Percentiles rank a stretch among this genome's conserved stretches.
phyloP scores from a whole-genome alignment of 2,329 filamentous ascomycete species.

The Triangularia verruculosa region DNA sequence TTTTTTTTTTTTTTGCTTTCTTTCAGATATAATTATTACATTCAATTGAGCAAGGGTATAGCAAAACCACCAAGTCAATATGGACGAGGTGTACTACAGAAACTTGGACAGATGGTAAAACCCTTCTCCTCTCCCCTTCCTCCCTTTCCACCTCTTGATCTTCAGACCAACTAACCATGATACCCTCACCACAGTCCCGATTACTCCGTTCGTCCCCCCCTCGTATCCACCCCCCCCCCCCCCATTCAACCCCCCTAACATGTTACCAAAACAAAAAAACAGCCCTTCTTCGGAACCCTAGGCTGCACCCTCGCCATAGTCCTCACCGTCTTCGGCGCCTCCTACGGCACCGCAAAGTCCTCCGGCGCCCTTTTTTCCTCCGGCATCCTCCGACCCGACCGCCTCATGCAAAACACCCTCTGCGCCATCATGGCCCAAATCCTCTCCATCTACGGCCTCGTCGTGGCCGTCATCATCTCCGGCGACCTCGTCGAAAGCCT shows the following conservation, averaged over 20 bases:
- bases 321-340: conserved; percentile 64
- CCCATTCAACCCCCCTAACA: neutral
- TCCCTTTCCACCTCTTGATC: neutral
- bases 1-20: no score
- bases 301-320: conserved; percentile 69
- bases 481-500: conserved; percentile 68
- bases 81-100: neutral
- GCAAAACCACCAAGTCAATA: no score
- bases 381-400: conserved; percentile 93
- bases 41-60: no score
- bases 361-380: conserved; percentile 97
- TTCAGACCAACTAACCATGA: neutral
- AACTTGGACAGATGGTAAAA: conserved; percentile 40
- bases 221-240: no score
- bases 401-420: conserved; percentile 52
- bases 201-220: conserved; percentile 41
- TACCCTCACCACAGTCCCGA: conserved; percentile 34
- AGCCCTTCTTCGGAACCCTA: conserved; percentile 93
- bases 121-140: neutral
- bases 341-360: conserved; percentile 98
- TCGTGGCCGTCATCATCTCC: conserved; percentile 82
- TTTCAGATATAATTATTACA: no score
- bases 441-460: conserved; percentile 95
- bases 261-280: neutral
- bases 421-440: conserved; percentile 99